Conservation (phyloP, 176 grass and related monocot genomes). For the Microstegium vimineum region DNA sequence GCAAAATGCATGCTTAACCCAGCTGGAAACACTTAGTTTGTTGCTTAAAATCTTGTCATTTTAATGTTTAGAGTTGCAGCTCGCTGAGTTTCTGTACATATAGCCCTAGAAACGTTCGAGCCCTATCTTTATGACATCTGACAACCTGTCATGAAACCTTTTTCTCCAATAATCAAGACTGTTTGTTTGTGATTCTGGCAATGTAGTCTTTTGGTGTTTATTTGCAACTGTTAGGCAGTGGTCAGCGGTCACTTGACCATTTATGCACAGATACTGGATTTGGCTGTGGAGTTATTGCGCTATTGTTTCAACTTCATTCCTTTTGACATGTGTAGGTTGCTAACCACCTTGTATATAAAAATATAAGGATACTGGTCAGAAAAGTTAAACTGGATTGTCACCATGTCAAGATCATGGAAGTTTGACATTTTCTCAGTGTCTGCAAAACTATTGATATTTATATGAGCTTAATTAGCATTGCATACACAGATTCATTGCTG, state of each 20-base stretch:
- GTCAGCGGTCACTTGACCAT: neutral
- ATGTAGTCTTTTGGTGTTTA: neutral
- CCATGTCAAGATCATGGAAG: neutral
- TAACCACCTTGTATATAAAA: neutral
- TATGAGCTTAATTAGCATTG: neutral
- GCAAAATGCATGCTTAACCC: neutral
- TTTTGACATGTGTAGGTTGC: neutral
- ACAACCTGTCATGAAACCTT: neutral
- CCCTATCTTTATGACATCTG: neutral
- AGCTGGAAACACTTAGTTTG: neutral
- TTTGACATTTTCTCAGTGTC: neutral
- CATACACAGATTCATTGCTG: neutral
- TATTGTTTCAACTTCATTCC: neutral
- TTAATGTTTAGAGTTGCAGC: neutral
- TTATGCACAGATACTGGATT: neutral
- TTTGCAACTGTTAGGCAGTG: neutral
- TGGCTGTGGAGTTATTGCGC: neutral
- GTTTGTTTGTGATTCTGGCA: neutral
- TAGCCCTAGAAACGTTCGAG: neutral
- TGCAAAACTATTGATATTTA: neutral
- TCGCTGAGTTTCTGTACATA: neutral
- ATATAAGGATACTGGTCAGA: neutral
- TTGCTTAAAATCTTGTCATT: neutral
- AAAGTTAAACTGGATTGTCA: neutral
- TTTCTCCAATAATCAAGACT: neutral